Base-by-base conservation (phyloP, 2,329 filamentous ascomycete species). In the Trichophyton equinum region DNA sequence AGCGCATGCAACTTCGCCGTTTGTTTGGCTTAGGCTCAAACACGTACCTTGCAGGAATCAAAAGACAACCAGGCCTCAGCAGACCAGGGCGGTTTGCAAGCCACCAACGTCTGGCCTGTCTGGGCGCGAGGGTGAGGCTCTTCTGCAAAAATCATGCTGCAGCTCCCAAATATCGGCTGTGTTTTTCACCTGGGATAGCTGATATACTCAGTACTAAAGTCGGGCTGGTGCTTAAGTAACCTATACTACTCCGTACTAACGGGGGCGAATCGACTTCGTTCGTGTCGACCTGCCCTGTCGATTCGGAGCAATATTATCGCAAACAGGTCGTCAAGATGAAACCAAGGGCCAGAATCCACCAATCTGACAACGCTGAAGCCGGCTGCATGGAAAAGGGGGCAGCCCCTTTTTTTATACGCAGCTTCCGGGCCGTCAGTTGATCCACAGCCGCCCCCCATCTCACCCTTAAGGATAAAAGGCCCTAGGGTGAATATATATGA, bases 11-110 rank as follows among this genome's bases (percentile, higher is more conserved):
- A 20, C 51, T 55, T 55, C 51, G 51, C 27, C 25, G 51, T 55
- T 55, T 55, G 51, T 20, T 55, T 55, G 51, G 51, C 51, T 55
- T 36, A 33, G 27, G n/a, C 51, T 55, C 27, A 33, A 36, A 55
- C 51, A 55, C 51, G 27, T 36, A 55, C 30, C 51, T 55, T 55
- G 51, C 51, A 55, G 51, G 13, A 55, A 55, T 13, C 33, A 13
- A 38, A 38, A 13, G 33, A 38, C 27, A 42, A n/a, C 46, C 46
- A 49, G 46, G 18, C 20, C 25, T 36, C 27, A 55, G 51, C 51
- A 55, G 22, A 55, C 51, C 15, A 55, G 51, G 51, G 27, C 4
- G 7, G 51, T 20, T 55, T 6, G n/a, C 51, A 55, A 55, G 51
- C 51, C 51, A 55, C 51, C 8, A 55, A 36, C 51, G 27, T 55